Percentiles rank a stretch among this genome's conserved stretches.
Evolutionary conservation across 495 filamentous ascomycete genomes (phyloP).

Genomic region (Cairneyella variabilis): DNA sequence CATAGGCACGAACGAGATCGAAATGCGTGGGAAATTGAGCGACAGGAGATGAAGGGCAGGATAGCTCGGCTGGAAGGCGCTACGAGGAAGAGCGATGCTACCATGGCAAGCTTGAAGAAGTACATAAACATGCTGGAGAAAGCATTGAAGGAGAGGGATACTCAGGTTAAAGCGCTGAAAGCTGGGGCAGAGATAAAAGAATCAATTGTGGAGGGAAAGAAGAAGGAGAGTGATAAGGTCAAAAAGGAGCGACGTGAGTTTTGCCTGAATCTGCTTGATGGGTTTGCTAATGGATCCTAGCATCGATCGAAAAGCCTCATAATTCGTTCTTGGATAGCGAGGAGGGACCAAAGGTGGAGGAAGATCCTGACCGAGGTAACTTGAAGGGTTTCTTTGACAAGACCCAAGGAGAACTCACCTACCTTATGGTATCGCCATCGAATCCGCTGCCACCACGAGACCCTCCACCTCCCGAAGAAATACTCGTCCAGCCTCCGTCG

Average conservation of each 20-base stretch:
- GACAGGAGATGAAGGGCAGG: constrained; percentile 97
- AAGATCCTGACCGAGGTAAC: constrained; percentile 52
- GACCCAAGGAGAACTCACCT: constrained; percentile 60
- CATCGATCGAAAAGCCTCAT: constrained; percentile 32
- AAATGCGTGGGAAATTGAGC: constrained; percentile 98
- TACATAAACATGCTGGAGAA: constrained; percentile 88
- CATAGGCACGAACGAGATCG: constrained; percentile 96
- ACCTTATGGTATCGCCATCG: constrained; percentile 59
- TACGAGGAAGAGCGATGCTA: constrained; percentile 72
- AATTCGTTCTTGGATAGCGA: constrained; percentile 40
- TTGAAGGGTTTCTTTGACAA: constrained; percentile 60
- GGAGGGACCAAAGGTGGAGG: constrained; percentile 33
- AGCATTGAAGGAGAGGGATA: constrained; percentile 68
- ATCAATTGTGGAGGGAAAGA: constrained; percentile 38
- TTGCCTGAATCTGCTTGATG: too few species aligned
- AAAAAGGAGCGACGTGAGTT: constrained; percentile 25
- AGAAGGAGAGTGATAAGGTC: constrained; percentile 30
- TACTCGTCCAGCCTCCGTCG: constrained; percentile 42
- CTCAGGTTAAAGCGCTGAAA: constrained; percentile 36
- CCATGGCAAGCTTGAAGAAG: constrained; percentile 82
- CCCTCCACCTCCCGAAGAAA: constrained; percentile 44
- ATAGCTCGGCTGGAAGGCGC: constrained; percentile 96
- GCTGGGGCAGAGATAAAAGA: constrained; percentile 28
- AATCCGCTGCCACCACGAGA: constrained; percentile 57
- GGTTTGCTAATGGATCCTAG: too few species aligned